phyloP scores from a whole-genome alignment of 176 grass and related monocot species.

The Poa pratensis region DNA sequence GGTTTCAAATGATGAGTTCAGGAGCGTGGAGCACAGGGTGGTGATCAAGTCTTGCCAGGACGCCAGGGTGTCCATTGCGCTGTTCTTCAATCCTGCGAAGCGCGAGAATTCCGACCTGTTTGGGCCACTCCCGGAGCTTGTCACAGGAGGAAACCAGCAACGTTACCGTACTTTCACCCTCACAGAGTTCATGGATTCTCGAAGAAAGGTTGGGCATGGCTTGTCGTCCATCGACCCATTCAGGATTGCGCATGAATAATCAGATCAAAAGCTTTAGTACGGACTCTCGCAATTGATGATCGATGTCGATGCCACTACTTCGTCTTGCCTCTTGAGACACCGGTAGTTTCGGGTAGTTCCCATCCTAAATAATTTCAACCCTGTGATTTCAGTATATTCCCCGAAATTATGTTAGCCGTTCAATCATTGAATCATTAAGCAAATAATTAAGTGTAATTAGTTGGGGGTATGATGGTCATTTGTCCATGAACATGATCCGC shows the following conservation, averaged over 20 bases:
- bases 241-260: background rate
- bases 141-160: conserved; percentile 40
- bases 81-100: conserved; percentile 55
- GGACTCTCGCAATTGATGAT: too few relatives aligned
- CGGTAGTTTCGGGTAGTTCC: too few relatives aligned
- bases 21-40: conserved; percentile 54
- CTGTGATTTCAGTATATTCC: too few relatives aligned
- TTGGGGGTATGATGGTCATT: too few relatives aligned
- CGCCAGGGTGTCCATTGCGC: conserved; percentile 52
- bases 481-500: too few relatives aligned
- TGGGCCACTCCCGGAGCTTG: conserved; percentile 45
- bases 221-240: conserved; percentile 10
- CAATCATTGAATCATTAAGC: too few relatives aligned
- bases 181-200: conserved; percentile 41
- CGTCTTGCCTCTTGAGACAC: too few relatives aligned
- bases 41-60: conserved; percentile 40
- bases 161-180: conserved; percentile 41
- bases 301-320: too few relatives aligned
- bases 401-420: too few relatives aligned
- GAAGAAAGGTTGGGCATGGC: conserved; percentile 20
- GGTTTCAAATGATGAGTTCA: conserved; percentile 50
- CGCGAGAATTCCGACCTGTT: conserved; percentile 19
- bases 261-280: too few relatives aligned
- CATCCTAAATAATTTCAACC: too few relatives aligned
- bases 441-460: too few relatives aligned